Evolutionary conservation across 805 yeast species (phyloP), one percentile per base, ranked within the genome.

Genomic region (Scheffersomyces coipomensis): DNA sequence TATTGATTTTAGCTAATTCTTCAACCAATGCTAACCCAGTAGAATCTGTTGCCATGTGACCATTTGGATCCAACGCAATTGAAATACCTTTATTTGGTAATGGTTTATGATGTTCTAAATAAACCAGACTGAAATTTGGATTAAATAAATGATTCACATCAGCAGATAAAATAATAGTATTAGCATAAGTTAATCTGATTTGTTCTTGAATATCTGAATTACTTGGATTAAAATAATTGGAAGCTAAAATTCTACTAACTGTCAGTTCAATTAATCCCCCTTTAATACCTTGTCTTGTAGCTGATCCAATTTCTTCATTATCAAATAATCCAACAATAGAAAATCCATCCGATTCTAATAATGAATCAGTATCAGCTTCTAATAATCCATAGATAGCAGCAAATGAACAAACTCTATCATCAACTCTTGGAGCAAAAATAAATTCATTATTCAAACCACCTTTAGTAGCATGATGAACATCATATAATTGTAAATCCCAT

Each of bases 221-320:
- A 17, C 43, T 35, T 9, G 53, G 45, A 31, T 51, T 49, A 44
- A 48, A 53, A 42, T 52, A 42, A 27, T 51, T 49, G 5, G 70
- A 53, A 4, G 64, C 53, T 34, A 76, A 54, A 21, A 74, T 78
- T 45, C 95, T 76, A 24, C 73, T 71, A 15, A 86, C 72, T n/a
- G 76, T 73, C 43, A 78, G 56, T 58, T 86, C 89, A 37, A 85
- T 62, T 35, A 86, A 60, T 17, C 87, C 88, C 48, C 95, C 91
- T 53, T 78, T 78, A 35, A 89, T 89, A 51, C 96, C 96, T 50
- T 82, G 87, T 60, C 91, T 78, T 4, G 88, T 73, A 25, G 79
- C 75, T 5, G 91, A 83, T 8, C 96, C 96, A 40, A 88, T 76
- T 64, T 88, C 96, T 63, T 88, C 96, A 56, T 84, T 79, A 53